Percentiles rank a stretch among this genome's conserved stretches.
These are phyloP conservation scores for Pyrus betulifolia DNA, from an alignment of 306 rosid species.

Conservation along the genomic window DNA sequence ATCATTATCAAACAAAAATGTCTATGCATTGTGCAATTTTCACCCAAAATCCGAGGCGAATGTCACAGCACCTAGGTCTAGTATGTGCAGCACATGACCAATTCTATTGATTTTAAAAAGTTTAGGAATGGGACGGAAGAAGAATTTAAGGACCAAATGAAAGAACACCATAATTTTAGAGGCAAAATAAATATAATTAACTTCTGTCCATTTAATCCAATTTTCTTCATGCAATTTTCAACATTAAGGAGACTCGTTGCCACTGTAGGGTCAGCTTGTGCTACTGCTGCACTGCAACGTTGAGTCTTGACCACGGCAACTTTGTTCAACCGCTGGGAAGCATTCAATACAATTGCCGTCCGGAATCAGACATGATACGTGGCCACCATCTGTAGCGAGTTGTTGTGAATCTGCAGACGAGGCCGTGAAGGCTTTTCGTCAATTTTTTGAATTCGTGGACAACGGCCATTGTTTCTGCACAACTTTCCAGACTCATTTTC, in stretches of 20 bases:
- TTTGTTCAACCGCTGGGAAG: too few relatives aligned
- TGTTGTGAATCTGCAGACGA: background rate
- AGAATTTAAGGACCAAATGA: background rate
- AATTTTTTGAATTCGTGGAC: slow-evolving; percentile 17
- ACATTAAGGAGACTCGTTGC: too few relatives aligned
- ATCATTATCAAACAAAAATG: background rate
- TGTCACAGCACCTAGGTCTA: background rate
- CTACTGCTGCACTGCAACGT: too few relatives aligned
- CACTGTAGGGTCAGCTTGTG: too few relatives aligned
- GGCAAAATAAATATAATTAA: too few relatives aligned
- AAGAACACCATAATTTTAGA: background rate
- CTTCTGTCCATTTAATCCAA: too few relatives aligned
- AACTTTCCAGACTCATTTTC: slow-evolving; percentile 24
- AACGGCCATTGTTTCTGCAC: slow-evolving; percentile 19
- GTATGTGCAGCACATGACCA: background rate
- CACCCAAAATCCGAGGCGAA: background rate
- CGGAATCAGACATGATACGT: background rate
- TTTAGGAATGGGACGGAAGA: too few relatives aligned
- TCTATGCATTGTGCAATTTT: background rate
- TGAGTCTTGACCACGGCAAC: too few relatives aligned
- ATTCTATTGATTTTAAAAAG: background rate
- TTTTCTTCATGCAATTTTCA: too few relatives aligned
- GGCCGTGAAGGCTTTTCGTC: background rate
- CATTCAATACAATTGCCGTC: too few relatives aligned
- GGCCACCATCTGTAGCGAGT: background rate